Evolutionary conservation across 139 green algal genomes (phyloP).

Genomic region (Micractinium sp.): DNA sequence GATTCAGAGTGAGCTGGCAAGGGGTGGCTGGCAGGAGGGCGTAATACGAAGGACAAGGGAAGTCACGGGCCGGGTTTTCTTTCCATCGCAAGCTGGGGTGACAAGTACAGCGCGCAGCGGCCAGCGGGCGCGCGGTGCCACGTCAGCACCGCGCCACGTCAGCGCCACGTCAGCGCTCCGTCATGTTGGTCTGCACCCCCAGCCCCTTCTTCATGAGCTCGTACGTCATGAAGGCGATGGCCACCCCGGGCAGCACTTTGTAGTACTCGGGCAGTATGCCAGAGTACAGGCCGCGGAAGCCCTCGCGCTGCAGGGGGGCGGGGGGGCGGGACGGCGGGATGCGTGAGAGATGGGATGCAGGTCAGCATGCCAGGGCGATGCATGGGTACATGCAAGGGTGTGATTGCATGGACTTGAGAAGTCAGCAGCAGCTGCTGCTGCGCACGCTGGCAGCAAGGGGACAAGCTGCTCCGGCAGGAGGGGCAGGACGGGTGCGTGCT

Average conservation of each 20-base stretch:
- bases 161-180: constrained; percentile 23
- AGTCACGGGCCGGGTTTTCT: too few species aligned
- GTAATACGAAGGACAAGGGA: too few species aligned
- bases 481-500: too few species aligned
- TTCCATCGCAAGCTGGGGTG: too few species aligned
- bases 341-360: not conserved
- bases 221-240: constrained; percentile 90
- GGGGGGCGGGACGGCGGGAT: not conserved
- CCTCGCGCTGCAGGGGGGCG: constrained; percentile 43
- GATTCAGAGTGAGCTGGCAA: too few species aligned
- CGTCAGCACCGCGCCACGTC: not conserved
- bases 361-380: not conserved
- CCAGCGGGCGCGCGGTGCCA: not conserved
- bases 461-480: not conserved
- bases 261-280: constrained; percentile 91
- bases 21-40: too few species aligned
- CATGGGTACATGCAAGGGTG: not conserved
- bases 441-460: not conserved
- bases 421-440: too few species aligned
- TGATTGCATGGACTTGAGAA: too few species aligned
- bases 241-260: constrained; percentile 90
- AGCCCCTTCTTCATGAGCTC: constrained; percentile 68
- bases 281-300: constrained; percentile 78
- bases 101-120: not conserved
- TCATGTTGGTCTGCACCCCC: constrained; percentile 49